Evolutionary conservation across 805 yeast genomes (phyloP), one percentile per base, ranked within the genome.

Genomic region (Blastobotrys parvus): DNA sequence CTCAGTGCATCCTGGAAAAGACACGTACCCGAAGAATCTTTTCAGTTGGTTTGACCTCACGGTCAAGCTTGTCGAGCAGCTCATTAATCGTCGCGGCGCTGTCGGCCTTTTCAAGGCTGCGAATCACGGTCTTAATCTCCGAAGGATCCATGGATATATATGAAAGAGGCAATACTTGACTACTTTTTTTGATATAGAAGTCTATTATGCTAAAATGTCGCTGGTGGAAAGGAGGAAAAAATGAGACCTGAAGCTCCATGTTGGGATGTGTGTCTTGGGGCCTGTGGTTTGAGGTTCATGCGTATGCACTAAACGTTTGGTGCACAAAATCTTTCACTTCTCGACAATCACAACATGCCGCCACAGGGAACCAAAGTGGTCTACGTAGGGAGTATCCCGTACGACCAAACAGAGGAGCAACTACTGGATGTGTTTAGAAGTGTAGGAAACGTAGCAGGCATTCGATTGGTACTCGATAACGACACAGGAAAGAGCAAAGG

Each of bases 341-440:
- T 25, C 29, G 11, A 25, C 7, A 8, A 25, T 25, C 10, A 8
- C 29, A 7, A 25, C 7, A 8, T 25, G 10, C 29, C 29, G 10
- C 11, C 29, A 3, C 17, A n/a, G 13, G 39, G 31, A n/a, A 16
- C 41, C 17, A 32, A 35, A 17, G 75, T 74, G 27, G 82, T 87
- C 2, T 83, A 83, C 55, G 75, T 89, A 34, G 94, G 95, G 2
- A 81, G 86, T 13, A 83, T 90, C 31, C 97, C 97, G 1, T 87
- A 80, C 58, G 97, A 90, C 56, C 87, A 84, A 57, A 84, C 96
- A 0, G 97, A 90, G 59, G 94, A 87, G 54, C 97, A 89, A 60
- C 81, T 90, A n/a, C 63, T 76, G 51, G 94, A 85, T 49, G 76
- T 90, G 11, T 94, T 94, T 47, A 70, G 72, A 45, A 79, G 94